Percentiles rank a stretch among this genome's conserved stretches.
These are phyloP conservation scores for Saccharomycopsis oosterbeekiorum DNA, from an alignment of 805 yeast species.

Conservation along the genomic window DNA sequence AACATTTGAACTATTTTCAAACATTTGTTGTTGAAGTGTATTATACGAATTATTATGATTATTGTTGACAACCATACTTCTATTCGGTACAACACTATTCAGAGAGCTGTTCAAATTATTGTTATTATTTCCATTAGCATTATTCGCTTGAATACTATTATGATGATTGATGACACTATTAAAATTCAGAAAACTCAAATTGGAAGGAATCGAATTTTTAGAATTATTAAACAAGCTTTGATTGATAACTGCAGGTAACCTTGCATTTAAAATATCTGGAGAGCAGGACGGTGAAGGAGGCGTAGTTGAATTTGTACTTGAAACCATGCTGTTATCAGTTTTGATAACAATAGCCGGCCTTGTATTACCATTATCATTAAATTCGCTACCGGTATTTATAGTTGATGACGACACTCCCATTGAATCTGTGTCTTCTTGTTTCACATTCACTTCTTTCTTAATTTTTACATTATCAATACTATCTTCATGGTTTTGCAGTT, in stretches of 20 bases:
- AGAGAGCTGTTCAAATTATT: neutral
- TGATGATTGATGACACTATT: neutral
- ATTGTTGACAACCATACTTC: neutral
- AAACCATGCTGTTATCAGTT: neutral
- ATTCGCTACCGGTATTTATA: neutral
- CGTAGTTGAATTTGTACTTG: neutral
- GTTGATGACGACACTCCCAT: neutral
- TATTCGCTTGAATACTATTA: neutral
- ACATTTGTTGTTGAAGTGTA: neutral
- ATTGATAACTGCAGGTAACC: neutral
- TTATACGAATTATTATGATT: neutral
- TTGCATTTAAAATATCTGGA: neutral
- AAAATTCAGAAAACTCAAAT: neutral
- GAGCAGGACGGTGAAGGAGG: neutral
- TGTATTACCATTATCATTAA: neutral
- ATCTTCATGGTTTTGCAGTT: neutral
- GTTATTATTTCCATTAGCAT: neutral
- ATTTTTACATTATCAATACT: neutral
- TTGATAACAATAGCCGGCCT: neutral
- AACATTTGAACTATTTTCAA: neutral
- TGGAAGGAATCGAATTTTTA: neutral
- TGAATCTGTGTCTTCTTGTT: neutral
- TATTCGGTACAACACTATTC: neutral
- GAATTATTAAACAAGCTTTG: neutral
- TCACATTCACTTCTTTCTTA: neutral